Percentiles rank a stretch among this genome's conserved stretches.
phyloP scores from a whole-genome alignment of 768 basidiomycete species.

The Scleroderma citrinum region DNA sequence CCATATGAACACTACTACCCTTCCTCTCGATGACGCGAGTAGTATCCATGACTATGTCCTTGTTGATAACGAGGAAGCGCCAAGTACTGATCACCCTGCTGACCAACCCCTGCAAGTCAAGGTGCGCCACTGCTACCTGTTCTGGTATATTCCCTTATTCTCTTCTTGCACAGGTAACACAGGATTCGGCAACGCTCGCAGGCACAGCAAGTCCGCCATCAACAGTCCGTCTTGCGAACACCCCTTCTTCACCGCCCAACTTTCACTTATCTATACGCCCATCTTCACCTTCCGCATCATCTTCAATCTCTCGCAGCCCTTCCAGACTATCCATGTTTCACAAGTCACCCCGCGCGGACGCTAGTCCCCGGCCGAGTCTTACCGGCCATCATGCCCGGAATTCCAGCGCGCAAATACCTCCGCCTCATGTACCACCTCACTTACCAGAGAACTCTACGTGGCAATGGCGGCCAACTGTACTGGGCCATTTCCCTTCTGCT shows the following conservation, averaged over 20 bases:
- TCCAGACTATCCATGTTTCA: conserved; percentile 42
- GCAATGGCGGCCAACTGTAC: conserved; percentile 59
- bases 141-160: conserved; percentile 13
- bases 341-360: conserved; percentile 24
- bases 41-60: conserved; percentile 38
- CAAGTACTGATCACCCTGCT: conserved; percentile 21
- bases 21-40: conserved; percentile 28
- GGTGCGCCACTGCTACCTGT: conserved; percentile 26
- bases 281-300: conserved; percentile 35
- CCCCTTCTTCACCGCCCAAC: conserved; percentile 36
- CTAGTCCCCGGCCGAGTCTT: conserved; percentile 22
- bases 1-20: conserved; percentile 25
- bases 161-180: conserved; percentile 17
- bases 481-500: conserved; percentile 55
- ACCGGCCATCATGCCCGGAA: conserved; percentile 40
- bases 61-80: conserved; percentile 29
- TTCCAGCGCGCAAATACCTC: conserved; percentile 44
- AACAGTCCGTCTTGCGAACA: conserved; percentile 30
- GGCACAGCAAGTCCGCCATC: conserved; percentile 25
- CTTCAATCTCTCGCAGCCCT: conserved; percentile 28
- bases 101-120: conserved; percentile 10
- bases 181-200: conserved; percentile 14
- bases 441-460: conserved; percentile 24
- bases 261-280: conserved; percentile 38
- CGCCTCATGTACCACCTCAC: conserved; percentile 11